Conservation (phyloP, 306 rosid genomes). For the Gynostemma pentaphyllum region DNA sequence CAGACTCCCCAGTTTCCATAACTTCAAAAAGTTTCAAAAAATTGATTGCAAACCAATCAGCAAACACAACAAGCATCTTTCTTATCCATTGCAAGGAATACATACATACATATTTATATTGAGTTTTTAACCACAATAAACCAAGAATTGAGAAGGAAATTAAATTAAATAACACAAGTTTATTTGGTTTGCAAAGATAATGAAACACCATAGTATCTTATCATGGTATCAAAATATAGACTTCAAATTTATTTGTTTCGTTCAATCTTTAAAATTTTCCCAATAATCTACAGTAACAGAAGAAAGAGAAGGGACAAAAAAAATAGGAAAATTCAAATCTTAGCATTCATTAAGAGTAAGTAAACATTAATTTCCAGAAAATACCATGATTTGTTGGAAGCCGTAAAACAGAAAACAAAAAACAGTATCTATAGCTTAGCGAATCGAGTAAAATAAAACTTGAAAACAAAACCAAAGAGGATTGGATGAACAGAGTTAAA, state of each 20-base stretch:
- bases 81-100: neutral
- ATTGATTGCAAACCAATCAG: neutral
- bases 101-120: no score
- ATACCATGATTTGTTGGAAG: no score
- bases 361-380: neutral
- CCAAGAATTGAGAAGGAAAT: neutral
- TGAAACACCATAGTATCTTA: neutral
- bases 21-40: neutral
- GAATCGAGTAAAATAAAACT: neutral
- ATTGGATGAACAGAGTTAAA: neutral
- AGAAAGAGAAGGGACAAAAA: neutral
- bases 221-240: neutral
- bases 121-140: neutral
- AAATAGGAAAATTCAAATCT: neutral
- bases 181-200: neutral
- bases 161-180: neutral
- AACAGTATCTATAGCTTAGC: no score
- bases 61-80: neutral
- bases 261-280: neutral
- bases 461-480: neutral
- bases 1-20: constrained; percentile 70
- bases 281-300: constrained; percentile 3
- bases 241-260: neutral
- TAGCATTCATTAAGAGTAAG: neutral
- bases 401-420: no score